Conservation (phyloP, 2,329 filamentous ascomycete species). For the Cephalotrichum gorgonifer region DNA sequence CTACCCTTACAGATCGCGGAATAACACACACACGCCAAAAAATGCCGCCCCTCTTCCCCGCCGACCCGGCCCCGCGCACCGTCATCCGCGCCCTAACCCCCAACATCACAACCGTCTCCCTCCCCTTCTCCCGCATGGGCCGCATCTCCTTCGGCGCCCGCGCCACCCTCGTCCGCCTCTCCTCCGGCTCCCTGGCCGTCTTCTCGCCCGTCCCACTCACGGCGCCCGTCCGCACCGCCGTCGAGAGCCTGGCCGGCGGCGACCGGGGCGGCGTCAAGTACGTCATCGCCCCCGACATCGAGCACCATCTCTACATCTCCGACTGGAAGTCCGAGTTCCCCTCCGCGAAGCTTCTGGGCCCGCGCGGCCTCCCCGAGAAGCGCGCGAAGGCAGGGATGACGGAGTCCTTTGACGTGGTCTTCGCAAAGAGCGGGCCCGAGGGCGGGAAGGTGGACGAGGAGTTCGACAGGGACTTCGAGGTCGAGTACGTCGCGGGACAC, state of each 20-base stretch:
- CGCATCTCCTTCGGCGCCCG: conserved; percentile 74
- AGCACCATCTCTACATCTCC: conserved; percentile 91
- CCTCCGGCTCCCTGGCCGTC: conserved; percentile 68
- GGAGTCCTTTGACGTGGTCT: conserved; percentile 57
- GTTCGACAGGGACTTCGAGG: conserved; percentile 79
- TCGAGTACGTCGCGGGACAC: conserved; percentile 73
- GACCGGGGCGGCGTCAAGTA: conserved; percentile 59
- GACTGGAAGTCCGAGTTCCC: conserved; percentile 77
- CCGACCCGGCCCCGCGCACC: conserved; percentile 73
- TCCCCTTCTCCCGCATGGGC: conserved; percentile 78
- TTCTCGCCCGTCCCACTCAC: conserved; percentile 90
- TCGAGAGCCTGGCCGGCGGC: conserved; percentile 43
- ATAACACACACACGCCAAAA: background rate
- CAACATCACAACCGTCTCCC: conserved; percentile 65
- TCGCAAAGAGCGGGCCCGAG: conserved; percentile 36
- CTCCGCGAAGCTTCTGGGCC: conserved; percentile 67
- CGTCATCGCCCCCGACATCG: conserved; percentile 76
- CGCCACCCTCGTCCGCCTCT: conserved; percentile 75
- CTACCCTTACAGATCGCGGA: background rate
- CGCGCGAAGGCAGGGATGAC: conserved; percentile 38
- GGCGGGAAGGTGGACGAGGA: conserved; percentile 55
- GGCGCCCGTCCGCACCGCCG: conserved; percentile 54
- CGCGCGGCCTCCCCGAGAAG: conserved; percentile 76
- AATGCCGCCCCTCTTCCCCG: conserved; percentile 41
- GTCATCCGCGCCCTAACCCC: conserved; percentile 79